A percentile compares a stretch with the other conserved stretches of the same genome.
Evolutionary conservation across 495 filamentous ascomycete species (phyloP).

Genomic region (Pyrenopolyporus hunteri): DNA sequence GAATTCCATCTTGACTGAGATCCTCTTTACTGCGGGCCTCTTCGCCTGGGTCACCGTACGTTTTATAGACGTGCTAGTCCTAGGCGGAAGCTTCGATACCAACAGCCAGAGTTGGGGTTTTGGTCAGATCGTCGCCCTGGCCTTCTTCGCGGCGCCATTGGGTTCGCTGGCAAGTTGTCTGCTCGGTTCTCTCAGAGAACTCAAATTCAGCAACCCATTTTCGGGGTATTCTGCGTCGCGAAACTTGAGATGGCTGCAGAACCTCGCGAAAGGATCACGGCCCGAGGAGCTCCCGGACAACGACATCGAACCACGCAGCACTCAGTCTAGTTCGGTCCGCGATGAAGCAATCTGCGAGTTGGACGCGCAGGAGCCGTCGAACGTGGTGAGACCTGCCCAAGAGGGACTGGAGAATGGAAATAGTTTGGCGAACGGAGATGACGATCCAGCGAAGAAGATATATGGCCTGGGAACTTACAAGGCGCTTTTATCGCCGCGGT

Average conservation of each 20-base stretch:
- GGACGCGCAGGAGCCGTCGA: not conserved
- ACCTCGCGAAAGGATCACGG: conserved; percentile 4
- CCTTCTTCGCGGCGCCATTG: conserved; percentile 28
- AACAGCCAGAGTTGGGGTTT: conserved; percentile 19
- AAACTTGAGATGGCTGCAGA: conserved; percentile 6
- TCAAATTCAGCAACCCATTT: not conserved
- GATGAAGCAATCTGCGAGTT: not conserved
- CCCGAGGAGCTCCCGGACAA: conserved; percentile 12
- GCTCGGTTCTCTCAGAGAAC: conserved; percentile 3
- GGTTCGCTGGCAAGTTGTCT: conserved; percentile 25
- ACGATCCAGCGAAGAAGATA: not conserved
- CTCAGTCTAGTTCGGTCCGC: not conserved
- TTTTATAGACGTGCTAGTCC: conserved; percentile 27
- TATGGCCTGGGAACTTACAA: conserved; percentile 17
- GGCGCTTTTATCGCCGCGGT: conserved; percentile 31
- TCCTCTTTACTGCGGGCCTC: conserved; percentile 18
- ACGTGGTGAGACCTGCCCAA: not conserved
- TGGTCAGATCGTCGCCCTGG: conserved; percentile 27
- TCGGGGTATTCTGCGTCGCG: not conserved
- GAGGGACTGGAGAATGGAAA: not conserved
- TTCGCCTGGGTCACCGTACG: conserved; percentile 30
- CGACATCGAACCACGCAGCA: not conserved
- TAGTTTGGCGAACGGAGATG: conserved; percentile 1
- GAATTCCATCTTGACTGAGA: conserved; percentile 31
- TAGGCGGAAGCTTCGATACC: conserved; percentile 22